Conservation (phyloP, 306 rosid species). For the Cicer chorassanicum region DNA sequence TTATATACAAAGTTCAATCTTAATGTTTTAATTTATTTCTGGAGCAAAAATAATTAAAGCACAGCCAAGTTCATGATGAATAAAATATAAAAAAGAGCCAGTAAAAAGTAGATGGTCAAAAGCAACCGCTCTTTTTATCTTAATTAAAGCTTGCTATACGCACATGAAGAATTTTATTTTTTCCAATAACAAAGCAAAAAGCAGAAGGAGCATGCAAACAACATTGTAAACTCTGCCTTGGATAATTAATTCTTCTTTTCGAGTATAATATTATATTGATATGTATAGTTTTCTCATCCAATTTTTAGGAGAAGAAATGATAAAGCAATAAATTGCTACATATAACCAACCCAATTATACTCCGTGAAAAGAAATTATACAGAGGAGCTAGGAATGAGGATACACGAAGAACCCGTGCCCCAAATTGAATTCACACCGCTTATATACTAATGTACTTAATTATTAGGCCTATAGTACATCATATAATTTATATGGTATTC, state of each 20-base stretch:
- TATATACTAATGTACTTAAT: conserved; percentile 26
- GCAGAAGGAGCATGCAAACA: conserved; percentile 51
- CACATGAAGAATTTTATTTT: conserved; percentile 49
- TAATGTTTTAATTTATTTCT: neutral
- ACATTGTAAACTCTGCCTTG: conserved; percentile 57
- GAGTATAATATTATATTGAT: neutral
- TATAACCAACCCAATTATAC: neutral
- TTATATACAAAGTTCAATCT: neutral
- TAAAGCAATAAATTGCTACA: conserved; percentile 39
- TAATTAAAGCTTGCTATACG: conserved; percentile 47
- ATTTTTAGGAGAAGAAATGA: conserved; percentile 1
- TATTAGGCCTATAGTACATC: conserved; percentile 4
- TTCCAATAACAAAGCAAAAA: conserved; percentile 45
- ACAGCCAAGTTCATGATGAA: neutral
- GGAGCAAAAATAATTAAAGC: neutral
- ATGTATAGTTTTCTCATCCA: neutral
- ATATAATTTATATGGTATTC: conserved; percentile 58
- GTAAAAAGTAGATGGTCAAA: conserved; percentile 61
- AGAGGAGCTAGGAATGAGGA: conserved; percentile 27
- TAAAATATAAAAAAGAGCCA: neutral
- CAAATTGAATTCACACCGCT: conserved; percentile 53
- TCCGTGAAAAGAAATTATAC: conserved; percentile 21
- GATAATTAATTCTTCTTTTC: conserved; percentile 2
- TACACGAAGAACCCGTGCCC: conserved; percentile 81
- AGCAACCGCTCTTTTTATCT: conserved; percentile 52